Percentiles rank a stretch among this genome's conserved stretches.
phyloP scores from a whole-genome alignment of 1,284 basidiomycete species.

The Lentinula novae-zelandiae region DNA sequence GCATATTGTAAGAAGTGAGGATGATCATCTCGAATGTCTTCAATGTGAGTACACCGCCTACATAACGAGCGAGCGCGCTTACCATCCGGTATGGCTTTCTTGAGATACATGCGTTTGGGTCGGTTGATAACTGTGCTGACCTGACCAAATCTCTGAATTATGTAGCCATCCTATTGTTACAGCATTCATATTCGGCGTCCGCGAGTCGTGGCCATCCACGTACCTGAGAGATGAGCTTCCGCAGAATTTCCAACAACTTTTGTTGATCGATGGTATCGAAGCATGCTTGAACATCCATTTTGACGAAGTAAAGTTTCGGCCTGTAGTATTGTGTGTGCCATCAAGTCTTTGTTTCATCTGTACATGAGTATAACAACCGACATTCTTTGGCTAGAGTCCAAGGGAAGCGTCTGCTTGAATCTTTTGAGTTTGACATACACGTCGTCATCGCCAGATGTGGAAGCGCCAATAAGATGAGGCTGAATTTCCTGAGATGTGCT shows the following conservation, averaged over 20 bases:
- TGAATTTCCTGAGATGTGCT: conserved; percentile 51
- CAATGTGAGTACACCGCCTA: neutral
- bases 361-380: neutral
- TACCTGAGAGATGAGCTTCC: conserved; percentile 72
- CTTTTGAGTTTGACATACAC: conserved; percentile 71
- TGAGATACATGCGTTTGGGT: conserved; percentile 52
- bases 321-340: conserved; percentile 33
- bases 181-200: neutral
- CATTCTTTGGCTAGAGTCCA: neutral
- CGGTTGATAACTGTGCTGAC: conserved; percentile 49
- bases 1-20: conserved; percentile 73
- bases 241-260: conserved; percentile 78
- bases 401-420: conserved; percentile 58
- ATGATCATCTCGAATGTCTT: conserved; percentile 51
- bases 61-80: conserved; percentile 6
- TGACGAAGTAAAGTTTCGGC: conserved; percentile 90
- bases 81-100: conserved; percentile 70
- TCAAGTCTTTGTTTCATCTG: neutral
- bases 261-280: conserved; percentile 96
- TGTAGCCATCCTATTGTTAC: conserved; percentile 51
- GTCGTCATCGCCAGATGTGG: conserved; percentile 82
- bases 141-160: conserved; percentile 64
- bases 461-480: conserved; percentile 66
- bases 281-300: conserved; percentile 92
- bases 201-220: conserved; percentile 2